Base-by-base conservation (phyloP, 1,284 basidiomycete genomes). In the Porogramme epimiltina region DNA sequence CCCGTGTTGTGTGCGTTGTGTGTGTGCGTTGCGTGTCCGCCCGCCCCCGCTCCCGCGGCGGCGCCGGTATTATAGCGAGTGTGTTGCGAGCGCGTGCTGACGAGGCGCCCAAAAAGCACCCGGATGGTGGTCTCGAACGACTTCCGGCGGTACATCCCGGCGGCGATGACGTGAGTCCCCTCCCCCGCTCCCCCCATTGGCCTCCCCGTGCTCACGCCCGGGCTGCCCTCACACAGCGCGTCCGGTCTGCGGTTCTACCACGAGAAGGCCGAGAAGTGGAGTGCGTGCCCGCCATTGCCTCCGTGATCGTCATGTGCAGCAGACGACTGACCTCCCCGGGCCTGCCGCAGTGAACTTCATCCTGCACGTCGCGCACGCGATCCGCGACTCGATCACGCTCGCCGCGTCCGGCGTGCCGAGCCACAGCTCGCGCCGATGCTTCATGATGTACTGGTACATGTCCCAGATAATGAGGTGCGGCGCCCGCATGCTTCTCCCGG, bases 361-460 rank as follows among this genome's bases (percentile, higher is more conserved):
- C 28, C 46, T 56, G 33, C 38, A 48, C 16, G 39, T 51, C 10
- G 52, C 55, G 0, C 37, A 52, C 19, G 45, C 42, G 26, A 46
- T 57, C 25, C 51, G 55, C 49, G 28, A 39, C 8, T 37, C 22
- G 13, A 48, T 54, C 33, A 19, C 51, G 3, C 18, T 45, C 9
- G 52, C 47, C 2, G 22, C 44, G 13, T 41, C 33, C 3, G 42
- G 38, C 4, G 43, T 41, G 9, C 41, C 48, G 15, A 45, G 39
- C 20, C 49, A 53, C 31, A 54, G 46, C 45, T 39, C 45, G 18
- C 70, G 86, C 43, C 87, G 86, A 4, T 47, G 51, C 46, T 85
- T 85, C 66, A 86, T 84, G 62, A 75, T 83, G 26, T 87, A 85
- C 65, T 89, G 86, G 87, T 87, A 89, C 61, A 86, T 88, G 83